Evolutionary conservation across 208 protist genomes (phyloP).

Genomic region (Crithidia mellificae): DNA sequence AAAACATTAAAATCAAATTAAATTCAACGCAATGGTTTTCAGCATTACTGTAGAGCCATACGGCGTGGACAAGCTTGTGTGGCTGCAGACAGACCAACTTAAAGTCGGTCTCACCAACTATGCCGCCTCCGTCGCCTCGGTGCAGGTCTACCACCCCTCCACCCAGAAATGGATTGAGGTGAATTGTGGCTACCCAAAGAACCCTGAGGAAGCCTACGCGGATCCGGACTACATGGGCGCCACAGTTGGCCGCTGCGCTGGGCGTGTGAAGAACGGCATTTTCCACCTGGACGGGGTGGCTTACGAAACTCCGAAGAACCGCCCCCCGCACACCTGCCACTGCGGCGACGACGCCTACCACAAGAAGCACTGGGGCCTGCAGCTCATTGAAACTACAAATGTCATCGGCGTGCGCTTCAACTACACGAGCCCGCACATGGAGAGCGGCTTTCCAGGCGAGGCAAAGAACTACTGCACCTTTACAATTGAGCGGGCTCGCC

Average conservation of each 20-base stretch:
- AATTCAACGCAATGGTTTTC: conserved; percentile 33
- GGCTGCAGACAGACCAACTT: conserved; percentile 39
- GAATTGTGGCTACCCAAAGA: conserved; percentile 50
- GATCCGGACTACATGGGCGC: conserved; percentile 52
- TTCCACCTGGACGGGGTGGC: conserved; percentile 48
- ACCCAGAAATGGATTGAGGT: conserved; percentile 58
- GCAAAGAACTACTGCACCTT: conserved; percentile 51
- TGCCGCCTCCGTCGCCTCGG: conserved; percentile 50
- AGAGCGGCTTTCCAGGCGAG: conserved; percentile 66
- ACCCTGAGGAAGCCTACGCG: conserved; percentile 48
- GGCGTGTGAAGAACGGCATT: conserved; percentile 51
- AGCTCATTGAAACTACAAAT: conserved; percentile 29
- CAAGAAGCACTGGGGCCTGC: conserved; percentile 61
- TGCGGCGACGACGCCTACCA: conserved; percentile 57
- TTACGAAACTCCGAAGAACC: conserved; percentile 35
- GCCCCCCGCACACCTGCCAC: conserved; percentile 49
- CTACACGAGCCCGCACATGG: conserved; percentile 49
- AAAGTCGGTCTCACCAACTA: conserved; percentile 52
- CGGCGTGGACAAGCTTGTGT: conserved; percentile 47
- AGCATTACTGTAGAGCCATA: conserved; percentile 34
- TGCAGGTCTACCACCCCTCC: conserved; percentile 40
- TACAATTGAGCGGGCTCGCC: conserved; percentile 35
- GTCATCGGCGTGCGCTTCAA: conserved; percentile 32
- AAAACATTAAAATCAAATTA: no score
- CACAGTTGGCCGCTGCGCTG: conserved; percentile 69